Percentiles rank a stretch among this genome's conserved stretches.
phyloP scores from a whole-genome alignment of 1,284 basidiomycete genomes.

The Ceratobasidium theobromae region DNA sequence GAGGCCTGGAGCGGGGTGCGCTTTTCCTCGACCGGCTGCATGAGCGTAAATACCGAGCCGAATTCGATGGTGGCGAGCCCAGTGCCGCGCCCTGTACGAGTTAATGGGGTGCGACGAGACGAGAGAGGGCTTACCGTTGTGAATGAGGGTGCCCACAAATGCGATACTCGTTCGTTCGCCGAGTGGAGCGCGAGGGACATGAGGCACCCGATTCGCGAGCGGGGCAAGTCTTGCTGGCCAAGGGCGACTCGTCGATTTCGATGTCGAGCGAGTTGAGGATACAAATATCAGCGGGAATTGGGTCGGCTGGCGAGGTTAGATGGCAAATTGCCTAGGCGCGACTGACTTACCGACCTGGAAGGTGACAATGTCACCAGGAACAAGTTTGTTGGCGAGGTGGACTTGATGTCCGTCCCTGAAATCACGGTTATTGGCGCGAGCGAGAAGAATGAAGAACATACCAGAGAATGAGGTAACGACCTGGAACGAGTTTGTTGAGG shows the following conservation, averaged over 20 bases:
- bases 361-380: constrained; percentile 91
- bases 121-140: constrained; percentile 64
- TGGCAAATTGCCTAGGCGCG: constrained; percentile 82
- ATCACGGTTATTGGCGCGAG: neutral
- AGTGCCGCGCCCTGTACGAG: constrained; percentile 66
- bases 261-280: constrained; percentile 77
- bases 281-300: constrained; percentile 91
- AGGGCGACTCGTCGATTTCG: constrained; percentile 92
- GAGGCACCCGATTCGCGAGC: constrained; percentile 67
- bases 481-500: constrained; percentile 93
- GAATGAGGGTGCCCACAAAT: constrained; percentile 97
- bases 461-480: constrained; percentile 91
- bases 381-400: constrained; percentile 90
- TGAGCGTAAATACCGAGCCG: constrained; percentile 96
- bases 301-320: constrained; percentile 79
- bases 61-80: constrained; percentile 96
- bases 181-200: constrained; percentile 69
- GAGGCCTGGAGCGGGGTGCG: constrained; percentile 90
- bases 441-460: constrained; percentile 43
- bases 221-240: constrained; percentile 91
- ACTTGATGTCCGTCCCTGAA: constrained; percentile 68
- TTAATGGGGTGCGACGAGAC: neutral
- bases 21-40: constrained; percentile 95
- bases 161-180: constrained; percentile 88
- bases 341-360: constrained; percentile 88